phyloP scores from a whole-genome alignment of 1,284 basidiomycete species.

The Phaffia rhodozyma region DNA sequence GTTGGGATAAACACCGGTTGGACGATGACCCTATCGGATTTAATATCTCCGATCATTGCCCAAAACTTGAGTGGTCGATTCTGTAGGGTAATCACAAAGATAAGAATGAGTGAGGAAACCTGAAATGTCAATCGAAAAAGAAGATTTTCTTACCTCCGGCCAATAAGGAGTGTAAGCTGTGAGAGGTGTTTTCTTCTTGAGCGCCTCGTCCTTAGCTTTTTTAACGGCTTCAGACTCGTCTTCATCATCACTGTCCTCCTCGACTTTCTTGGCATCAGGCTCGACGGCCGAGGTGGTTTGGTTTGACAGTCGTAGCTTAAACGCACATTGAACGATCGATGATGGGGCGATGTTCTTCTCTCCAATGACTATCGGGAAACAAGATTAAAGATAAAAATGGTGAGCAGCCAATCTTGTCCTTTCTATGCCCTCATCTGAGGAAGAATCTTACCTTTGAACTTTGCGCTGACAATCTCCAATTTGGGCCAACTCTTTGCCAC shows the following conservation, averaged over 20 bases:
- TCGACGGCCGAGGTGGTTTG: conserved; percentile 18
- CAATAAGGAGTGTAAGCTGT: conserved; percentile 80
- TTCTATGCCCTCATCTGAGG: conserved; percentile 7
- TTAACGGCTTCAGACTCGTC: conserved; percentile 42
- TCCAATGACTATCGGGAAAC: conserved; percentile 57
- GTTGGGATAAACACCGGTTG: conserved; percentile 76
- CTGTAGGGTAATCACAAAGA: conserved; percentile 33
- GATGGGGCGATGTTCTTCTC: conserved; percentile 80
- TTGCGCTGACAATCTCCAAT: conserved; percentile 68
- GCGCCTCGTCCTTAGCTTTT: conserved; percentile 49
- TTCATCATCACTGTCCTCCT: conserved; percentile 44
- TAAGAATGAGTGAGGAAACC: conserved; percentile 6
- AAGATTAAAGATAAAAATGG: conserved; percentile 4
- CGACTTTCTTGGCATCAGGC: conserved; percentile 37
- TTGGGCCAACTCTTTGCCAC: conserved; percentile 60
- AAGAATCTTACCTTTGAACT: conserved; percentile 62
- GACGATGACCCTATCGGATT: conserved; percentile 77
- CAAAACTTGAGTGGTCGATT: conserved; percentile 80
- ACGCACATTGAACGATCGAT: conserved; percentile 74
- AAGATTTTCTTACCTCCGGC: conserved; percentile 54
- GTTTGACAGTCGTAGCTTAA: conserved; percentile 56
- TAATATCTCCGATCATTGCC: conserved; percentile 82
- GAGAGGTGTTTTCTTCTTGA: conserved; percentile 53
- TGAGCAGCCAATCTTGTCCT: neutral
- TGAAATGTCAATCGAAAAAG: neutral